Evolutionary conservation across 805 yeast species (phyloP), one percentile per base, ranked within the genome.

Genomic region (Candida insectalens): DNA sequence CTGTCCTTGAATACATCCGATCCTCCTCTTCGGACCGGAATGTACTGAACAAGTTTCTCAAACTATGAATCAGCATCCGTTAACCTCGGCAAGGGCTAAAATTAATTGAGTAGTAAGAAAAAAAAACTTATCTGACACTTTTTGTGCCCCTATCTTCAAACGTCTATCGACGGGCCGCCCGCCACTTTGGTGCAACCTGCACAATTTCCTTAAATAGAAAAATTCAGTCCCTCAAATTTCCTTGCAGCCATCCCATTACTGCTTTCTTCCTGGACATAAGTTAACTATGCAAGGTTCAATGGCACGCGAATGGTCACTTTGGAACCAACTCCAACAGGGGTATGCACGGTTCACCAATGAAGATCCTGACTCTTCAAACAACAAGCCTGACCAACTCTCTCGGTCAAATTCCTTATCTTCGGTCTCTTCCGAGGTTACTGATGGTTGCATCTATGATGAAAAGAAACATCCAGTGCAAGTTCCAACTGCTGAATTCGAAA

Each of bases 1-100:
- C 95, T 41, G 70, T 66, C 31, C 95, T 62, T 0, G 94, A 82
- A 45, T 74, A 79, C 34, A 65, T 60, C 33, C 88, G 61, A 52
- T 85, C 95, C 46, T 84, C 95, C 44, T 84, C 94, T 41, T 83
- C 94, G 2, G 92, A 73, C 14, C 95, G 59, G 49, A 84, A 83
- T 4, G 92, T 79, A 16, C 87, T 76, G 50, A 84, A 84, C 28
- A 84, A 78, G 37, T 83, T 63, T 31, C 95, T 60, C 28, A 85
- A 71, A 48, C 85, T 83, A 29, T 83, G 85, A 29, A 84, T 61
- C 45, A 78, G 75, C 77, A 64, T 73, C 32, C n/a, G n/a, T n/a
- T n/a, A n/a, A n/a, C n/a, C n/a, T n/a, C n/a, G n/a, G n/a, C n/a
- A n/a, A n/a, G n/a, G n/a, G n/a, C n/a, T n/a, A n/a, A n/a, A n/a